Evolutionary conservation across 2,329 filamentous ascomycete species (phyloP), one percentile per base, ranked within the genome.

Genomic region (Chaetoscypha palmicola): DNA sequence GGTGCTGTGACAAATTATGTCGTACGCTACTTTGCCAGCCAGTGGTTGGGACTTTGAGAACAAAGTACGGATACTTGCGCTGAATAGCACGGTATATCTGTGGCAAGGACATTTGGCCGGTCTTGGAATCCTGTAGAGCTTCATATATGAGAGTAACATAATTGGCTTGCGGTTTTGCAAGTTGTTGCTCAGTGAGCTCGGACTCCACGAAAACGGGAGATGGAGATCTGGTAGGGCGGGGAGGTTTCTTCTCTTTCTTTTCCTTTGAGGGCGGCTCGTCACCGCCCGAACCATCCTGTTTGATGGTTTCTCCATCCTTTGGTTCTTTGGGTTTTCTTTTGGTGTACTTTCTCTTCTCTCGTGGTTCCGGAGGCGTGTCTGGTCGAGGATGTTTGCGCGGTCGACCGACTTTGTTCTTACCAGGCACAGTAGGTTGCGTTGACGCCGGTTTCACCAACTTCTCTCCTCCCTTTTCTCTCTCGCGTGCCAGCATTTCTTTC

Each of bases 181-280:
- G 69, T 64, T 89, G 81, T 57, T 89, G 85, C 26, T 82, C 78
- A 1, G 83, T 86, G 60, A 83, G 72, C 55, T 83, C 58, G 19
- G 53, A 56, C 46, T 71, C 67, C n/a, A 70, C 68, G 59, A 72
- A 72, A 43, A 69, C 66, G 0, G 75, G 76, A 1, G 74, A 74
- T 14, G 73, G 74, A 4, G 73, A 73, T 26, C 71, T 66, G 45
- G 54, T 47, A 31, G 54, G 49, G 36, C 54, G 56, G 2, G 51
- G 43, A 22, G 50, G 46, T 56, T 79, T 79, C 65, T 78, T 79
- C 41, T 76, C 69, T 58, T 78, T 76, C 67, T 77, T 77, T 41
- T 69, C 66, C n/a, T 71, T 55, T 11, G 38, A 36, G 21, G 23
- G 39, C 23, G 47, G 43, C 34, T 78, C 75, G n/a, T 66, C 56